Percentiles rank a stretch among this genome's conserved stretches.
Conservation (phyloP, 441 rosid species). For the California macrophylla region DNA sequence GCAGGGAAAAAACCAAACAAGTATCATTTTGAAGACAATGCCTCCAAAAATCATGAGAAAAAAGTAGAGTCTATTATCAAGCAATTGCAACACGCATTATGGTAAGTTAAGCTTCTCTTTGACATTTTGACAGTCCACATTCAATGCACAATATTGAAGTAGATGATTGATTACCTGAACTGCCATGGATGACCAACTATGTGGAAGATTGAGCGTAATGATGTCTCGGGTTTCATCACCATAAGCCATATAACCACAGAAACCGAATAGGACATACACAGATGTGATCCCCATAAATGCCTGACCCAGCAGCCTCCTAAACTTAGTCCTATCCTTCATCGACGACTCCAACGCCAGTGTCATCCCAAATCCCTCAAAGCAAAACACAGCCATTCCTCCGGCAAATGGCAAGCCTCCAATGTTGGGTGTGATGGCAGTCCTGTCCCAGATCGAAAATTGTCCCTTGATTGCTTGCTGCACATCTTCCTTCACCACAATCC, state of each 20-base stretch:
- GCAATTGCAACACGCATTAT: background rate
- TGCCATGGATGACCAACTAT: conserved; percentile 53
- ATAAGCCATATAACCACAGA: conserved; percentile 84
- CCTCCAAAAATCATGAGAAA: background rate
- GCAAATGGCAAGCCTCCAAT: conserved; percentile 77
- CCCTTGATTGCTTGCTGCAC: conserved; percentile 41
- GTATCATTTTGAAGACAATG: background rate
- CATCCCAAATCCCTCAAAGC: conserved; percentile 92
- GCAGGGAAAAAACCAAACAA: background rate
- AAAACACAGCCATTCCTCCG: conserved; percentile 79
- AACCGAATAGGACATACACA: conserved; percentile 58
- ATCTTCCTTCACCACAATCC: conserved; percentile 61
- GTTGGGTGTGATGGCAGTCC: conserved; percentile 47
- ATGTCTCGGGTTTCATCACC: conserved; percentile 75
- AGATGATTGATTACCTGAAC: conserved; percentile 47
- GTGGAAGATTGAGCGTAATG: conserved; percentile 67
- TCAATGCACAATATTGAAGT: background rate
- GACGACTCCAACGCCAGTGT: conserved; percentile 73
- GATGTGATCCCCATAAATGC: conserved; percentile 54
- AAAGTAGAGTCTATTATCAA: background rate
- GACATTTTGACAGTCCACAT: background rate
- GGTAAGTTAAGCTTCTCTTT: background rate
- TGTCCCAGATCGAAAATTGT: conserved; percentile 61
- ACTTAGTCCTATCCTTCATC: conserved; percentile 55
- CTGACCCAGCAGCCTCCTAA: conserved; percentile 50